A percentile compares a stretch with the other conserved stretches of the same genome.
phyloP scores from a whole-genome alignment of 2,329 filamentous ascomycete species.

The Blastomyces percursus region DNA sequence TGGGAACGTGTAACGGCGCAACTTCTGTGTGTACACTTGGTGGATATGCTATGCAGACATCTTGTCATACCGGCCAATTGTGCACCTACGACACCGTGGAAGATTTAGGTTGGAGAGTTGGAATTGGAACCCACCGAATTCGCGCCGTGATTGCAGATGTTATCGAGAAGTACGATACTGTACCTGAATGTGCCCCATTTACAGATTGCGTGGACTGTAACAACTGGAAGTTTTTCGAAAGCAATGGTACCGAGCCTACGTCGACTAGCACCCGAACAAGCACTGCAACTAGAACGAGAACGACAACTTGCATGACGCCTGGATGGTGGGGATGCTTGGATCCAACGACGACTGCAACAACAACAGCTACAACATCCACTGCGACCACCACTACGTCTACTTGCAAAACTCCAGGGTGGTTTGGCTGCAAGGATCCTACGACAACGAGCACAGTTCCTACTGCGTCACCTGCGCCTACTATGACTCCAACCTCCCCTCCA shows the following conservation, averaged over 20 bases:
- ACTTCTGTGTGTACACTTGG: conserved; percentile 82
- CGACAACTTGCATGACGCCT: conserved; percentile 78
- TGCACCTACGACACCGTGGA: conserved; percentile 88
- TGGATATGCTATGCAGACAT: conserved; percentile 84
- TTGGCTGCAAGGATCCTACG: conserved; percentile 31
- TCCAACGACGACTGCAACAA: conserved; percentile 33
- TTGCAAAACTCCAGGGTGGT: conserved; percentile 35
- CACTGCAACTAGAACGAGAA: conserved; percentile 53
- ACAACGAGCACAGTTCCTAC: conserved; percentile 22
- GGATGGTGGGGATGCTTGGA: conserved; percentile 71
- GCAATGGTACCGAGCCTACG: conserved; percentile 71
- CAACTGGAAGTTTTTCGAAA: conserved; percentile 90
- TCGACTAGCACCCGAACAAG: conserved; percentile 50
- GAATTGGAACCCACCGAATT: conserved; percentile 85
- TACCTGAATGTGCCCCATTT: conserved; percentile 65
- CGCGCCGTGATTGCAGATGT: conserved; percentile 79
- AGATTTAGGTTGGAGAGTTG: conserved; percentile 85
- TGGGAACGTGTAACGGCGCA: conserved; percentile 84
- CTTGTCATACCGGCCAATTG: conserved; percentile 80
- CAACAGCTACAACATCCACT: conserved; percentile 27
- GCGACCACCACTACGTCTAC: conserved; percentile 22
- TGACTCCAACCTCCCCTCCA: conserved; percentile 19
- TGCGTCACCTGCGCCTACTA: conserved; percentile 13
- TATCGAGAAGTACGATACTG: conserved; percentile 67
- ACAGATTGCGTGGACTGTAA: conserved; percentile 79